phyloP scores from a whole-genome alignment of 495 filamentous ascomycete genomes.

The Chaetomium fimeti region DNA sequence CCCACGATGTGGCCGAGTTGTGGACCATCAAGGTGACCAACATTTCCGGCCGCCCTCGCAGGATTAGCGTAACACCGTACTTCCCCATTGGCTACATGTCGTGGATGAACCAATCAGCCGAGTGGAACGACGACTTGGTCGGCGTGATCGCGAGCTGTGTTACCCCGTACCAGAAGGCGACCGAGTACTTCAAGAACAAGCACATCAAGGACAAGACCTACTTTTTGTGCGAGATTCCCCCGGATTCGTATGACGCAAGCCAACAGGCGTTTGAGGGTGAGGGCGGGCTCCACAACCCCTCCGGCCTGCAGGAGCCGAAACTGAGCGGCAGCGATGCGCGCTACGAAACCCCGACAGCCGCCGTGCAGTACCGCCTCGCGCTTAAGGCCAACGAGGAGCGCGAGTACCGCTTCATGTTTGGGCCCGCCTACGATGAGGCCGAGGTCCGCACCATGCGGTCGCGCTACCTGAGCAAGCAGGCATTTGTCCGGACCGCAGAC shows the following conservation, averaged over 20 bases:
- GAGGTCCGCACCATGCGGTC: constrained; percentile 49
- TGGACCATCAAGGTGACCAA: constrained; percentile 57
- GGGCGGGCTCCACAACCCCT: constrained; percentile 54
- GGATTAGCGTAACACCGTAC: constrained; percentile 54
- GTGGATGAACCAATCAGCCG: constrained; percentile 60
- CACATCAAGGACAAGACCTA: constrained; percentile 57
- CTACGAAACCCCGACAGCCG: constrained; percentile 56
- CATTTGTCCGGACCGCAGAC: constrained; percentile 42
- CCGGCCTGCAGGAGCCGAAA: constrained; percentile 38
- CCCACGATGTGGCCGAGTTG: constrained; percentile 54
- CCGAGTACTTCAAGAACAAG: constrained; percentile 59
- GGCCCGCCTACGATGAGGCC: constrained; percentile 52
- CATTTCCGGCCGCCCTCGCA: constrained; percentile 44
- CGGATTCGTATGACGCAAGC: constrained; percentile 52
- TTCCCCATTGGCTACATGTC: constrained; percentile 60
- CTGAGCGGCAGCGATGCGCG: constrained; percentile 49
- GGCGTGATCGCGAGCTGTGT: constrained; percentile 51
- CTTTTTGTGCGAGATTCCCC: constrained; percentile 53
- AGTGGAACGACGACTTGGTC: constrained; percentile 48
- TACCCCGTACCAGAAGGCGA: constrained; percentile 56
- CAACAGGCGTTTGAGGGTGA: constrained; percentile 57
- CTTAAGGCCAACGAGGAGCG: constrained; percentile 42
- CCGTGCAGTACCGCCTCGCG: constrained; percentile 50
- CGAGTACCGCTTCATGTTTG: constrained; percentile 56
- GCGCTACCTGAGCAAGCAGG: constrained; percentile 52